phyloP scores from a whole-genome alignment of 2,329 filamentous ascomycete genomes.

The Trichoderma lentiforme region DNA sequence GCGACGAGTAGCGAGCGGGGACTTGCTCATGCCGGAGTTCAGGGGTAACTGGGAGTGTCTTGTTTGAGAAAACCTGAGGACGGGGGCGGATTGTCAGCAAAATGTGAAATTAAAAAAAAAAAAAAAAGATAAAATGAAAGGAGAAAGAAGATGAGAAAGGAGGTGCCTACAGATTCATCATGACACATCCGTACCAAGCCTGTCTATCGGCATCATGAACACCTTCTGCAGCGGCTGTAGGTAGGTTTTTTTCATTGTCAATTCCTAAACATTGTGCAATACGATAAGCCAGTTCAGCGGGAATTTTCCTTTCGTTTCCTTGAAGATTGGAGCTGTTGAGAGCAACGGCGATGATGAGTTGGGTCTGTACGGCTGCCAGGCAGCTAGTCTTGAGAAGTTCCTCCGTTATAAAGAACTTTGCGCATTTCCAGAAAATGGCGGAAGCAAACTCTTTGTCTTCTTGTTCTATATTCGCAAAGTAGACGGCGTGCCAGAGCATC shows the following conservation, averaged over 20 bases:
- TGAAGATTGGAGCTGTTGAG: slow-evolving; percentile 41
- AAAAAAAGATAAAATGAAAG: not conserved
- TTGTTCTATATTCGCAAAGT: slow-evolving; percentile 35
- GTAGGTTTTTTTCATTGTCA: slow-evolving; percentile 29
- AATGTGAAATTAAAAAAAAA: not conserved
- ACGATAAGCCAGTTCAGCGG: slow-evolving; percentile 40
- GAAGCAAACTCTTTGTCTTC: slow-evolving; percentile 23
- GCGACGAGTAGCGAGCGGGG: not conserved
- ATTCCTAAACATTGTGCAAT: slow-evolving; percentile 41
- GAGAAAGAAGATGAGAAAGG: not conserved
- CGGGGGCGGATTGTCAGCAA: not conserved
- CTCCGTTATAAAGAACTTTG: slow-evolving; percentile 31
- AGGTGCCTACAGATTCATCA: slow-evolving; percentile 34
- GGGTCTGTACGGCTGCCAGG: slow-evolving; percentile 39
- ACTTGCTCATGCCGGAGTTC: not conserved
- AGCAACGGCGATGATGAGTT: slow-evolving; percentile 38
- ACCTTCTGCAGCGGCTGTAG: not conserved
- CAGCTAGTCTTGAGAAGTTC: slow-evolving; percentile 35
- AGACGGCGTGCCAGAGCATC: slow-evolving; percentile 41
- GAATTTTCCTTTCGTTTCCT: slow-evolving; percentile 40
- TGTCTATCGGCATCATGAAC: slow-evolving; percentile 32
- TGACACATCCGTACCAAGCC: slow-evolving; percentile 40
- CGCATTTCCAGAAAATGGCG: slow-evolving; percentile 32
- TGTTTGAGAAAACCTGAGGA: not conserved
- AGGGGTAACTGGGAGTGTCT: not conserved